Percentiles rank a stretch among this genome's conserved stretches.
These are phyloP conservation scores for Avicennia marina DNA, from an alignment of 257 asterid species.

Conservation along the genomic window DNA sequence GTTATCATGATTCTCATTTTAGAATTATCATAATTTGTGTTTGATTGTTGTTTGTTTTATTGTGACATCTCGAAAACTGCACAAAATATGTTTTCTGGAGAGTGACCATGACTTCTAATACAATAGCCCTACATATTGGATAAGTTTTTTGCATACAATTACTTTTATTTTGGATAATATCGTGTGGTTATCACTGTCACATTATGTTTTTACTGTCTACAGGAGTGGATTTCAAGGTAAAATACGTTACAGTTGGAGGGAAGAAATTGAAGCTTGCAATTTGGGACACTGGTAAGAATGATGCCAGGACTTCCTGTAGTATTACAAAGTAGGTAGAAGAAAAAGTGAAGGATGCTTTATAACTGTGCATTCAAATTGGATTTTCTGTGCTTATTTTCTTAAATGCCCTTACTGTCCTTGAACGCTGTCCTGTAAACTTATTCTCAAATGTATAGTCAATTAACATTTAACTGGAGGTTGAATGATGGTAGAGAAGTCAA, in stretches of 20 bases:
- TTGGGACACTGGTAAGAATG: constrained; percentile 88
- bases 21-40: too few species aligned
- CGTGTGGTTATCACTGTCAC: constrained; percentile 1
- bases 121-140: too few species aligned
- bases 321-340: not conserved
- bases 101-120: too few species aligned
- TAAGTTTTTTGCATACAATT: not conserved
- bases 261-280: constrained; percentile 95
- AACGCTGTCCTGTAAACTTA: too few species aligned
- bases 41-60: too few species aligned
- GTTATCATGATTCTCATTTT: too few species aligned
- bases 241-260: constrained; percentile 81
- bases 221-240: constrained; percentile 97
- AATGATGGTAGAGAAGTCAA: too few species aligned
- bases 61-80: too few species aligned
- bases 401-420: too few species aligned
- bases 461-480: not conserved
- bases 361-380: not conserved
- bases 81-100: too few species aligned
- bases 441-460: not conserved
- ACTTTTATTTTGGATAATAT: not conserved
- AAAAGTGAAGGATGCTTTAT: not conserved
- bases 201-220: constrained; percentile 11
- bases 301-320: not conserved
- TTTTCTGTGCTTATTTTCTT: constrained; percentile 1